Conservation (phyloP, 139 green algal species). For the Tetraselmis chui region DNA sequence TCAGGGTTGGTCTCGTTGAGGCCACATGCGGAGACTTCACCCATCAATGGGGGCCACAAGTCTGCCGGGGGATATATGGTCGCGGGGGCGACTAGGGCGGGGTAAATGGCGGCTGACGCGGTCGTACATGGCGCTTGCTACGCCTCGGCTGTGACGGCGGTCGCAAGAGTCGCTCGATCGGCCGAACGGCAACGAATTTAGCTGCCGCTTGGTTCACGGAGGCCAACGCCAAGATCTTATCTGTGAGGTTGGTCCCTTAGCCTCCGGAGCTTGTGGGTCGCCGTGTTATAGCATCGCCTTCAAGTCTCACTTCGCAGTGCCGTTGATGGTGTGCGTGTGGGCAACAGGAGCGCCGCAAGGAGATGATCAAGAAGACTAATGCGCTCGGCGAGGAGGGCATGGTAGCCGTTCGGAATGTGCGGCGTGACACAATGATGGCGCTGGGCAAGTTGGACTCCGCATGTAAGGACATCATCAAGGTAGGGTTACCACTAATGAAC, state of each 20-base stretch:
- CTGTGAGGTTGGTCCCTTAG: not conserved
- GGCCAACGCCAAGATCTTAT: too few relatives aligned
- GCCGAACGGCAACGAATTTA: not conserved
- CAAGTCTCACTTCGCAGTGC: not conserved
- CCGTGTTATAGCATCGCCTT: too few relatives aligned
- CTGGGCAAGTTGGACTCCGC: slow-evolving; percentile 73
- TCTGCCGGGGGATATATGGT: too few relatives aligned
- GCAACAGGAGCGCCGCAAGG: slow-evolving; percentile 83
- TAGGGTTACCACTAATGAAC: too few relatives aligned
- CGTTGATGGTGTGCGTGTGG: not conserved
- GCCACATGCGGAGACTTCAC: too few relatives aligned
- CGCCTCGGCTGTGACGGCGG: not conserved
- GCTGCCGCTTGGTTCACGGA: too few relatives aligned
- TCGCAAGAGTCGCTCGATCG: not conserved
- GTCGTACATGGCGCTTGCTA: too few relatives aligned
- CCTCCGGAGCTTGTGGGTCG: not conserved
- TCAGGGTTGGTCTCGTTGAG: too few relatives aligned
- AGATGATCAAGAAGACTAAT: slow-evolving; percentile 70
- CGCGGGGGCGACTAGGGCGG: not conserved
- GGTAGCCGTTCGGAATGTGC: slow-evolving; percentile 48
- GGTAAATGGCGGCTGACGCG: not conserved
- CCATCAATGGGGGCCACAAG: too few relatives aligned
- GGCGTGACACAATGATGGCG: not conserved
- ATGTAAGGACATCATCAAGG: slow-evolving; percentile 85
- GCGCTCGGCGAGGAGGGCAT: slow-evolving; percentile 95